Evolutionary conservation across 768 basidiomycete genomes (phyloP).

Genomic region (Kwoniella sp.): DNA sequence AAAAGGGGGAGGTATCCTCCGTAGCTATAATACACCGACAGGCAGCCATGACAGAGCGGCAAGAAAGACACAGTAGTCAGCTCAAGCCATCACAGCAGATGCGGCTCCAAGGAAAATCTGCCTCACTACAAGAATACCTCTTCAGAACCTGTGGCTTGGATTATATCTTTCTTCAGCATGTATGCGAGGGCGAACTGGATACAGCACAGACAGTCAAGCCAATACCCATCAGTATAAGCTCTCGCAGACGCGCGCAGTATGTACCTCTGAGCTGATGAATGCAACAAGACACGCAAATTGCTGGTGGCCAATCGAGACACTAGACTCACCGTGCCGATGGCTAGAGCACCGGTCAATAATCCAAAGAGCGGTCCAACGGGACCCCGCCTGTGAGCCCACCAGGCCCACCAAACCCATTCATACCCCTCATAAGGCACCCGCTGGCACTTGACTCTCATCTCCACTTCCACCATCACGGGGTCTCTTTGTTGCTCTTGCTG

Average conservation of each 20-base stretch:
- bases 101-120: too few species aligned
- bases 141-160: constrained; percentile 16
- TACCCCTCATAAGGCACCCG: constrained; percentile 45
- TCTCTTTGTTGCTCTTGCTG: not conserved
- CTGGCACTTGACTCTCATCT: constrained; percentile 52
- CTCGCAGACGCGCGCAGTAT: too few species aligned
- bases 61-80: too few species aligned
- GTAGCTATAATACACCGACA: constrained; percentile 7
- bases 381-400: constrained; percentile 40
- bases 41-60: too few species aligned
- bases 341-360: constrained; percentile 17
- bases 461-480: constrained; percentile 33
- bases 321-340: constrained; percentile 34
- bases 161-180: constrained; percentile 30
- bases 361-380: constrained; percentile 35
- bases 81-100: too few species aligned
- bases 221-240: too few species aligned
- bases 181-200: constrained; percentile 29
- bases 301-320: constrained; percentile 6
- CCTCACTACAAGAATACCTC: constrained; percentile 34
- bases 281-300: too few species aligned
- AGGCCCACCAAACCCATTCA: constrained; percentile 49
- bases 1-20: constrained; percentile 38
- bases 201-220: too few species aligned
- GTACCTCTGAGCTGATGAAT: too few species aligned